A percentile compares a stretch with the other conserved stretches of the same genome.
phyloP scores from a whole-genome alignment of 176 grass and related monocot genomes.

The Bromus sterilis region DNA sequence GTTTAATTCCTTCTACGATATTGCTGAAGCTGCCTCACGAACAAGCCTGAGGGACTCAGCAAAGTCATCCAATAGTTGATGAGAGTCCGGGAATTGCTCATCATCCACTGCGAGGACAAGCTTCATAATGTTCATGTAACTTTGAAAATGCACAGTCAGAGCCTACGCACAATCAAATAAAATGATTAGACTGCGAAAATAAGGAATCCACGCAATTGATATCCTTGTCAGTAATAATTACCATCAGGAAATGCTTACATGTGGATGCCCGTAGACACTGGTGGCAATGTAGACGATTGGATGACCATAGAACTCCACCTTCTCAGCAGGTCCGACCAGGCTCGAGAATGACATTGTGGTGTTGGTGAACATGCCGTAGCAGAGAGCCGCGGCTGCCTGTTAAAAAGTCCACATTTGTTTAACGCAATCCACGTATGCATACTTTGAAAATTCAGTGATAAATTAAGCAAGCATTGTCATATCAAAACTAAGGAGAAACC shows the following conservation, averaged over 20 bases:
- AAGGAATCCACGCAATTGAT: background rate
- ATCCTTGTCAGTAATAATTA: background rate
- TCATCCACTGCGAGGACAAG: constrained; percentile 79
- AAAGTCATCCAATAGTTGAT: constrained; percentile 60
- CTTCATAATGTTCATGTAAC: constrained; percentile 68
- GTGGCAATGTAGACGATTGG: constrained; percentile 72
- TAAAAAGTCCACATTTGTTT: background rate
- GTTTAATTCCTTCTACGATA: background rate
- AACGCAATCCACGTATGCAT: background rate
- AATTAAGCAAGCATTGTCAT: background rate
- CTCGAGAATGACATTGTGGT: constrained; percentile 90
- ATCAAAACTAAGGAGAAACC: background rate
- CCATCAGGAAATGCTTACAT: constrained; percentile 27
- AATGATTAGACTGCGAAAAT: background rate
- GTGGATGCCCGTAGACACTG: constrained; percentile 80
- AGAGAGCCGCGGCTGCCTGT: constrained; percentile 55
- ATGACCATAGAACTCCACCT: constrained; percentile 65
- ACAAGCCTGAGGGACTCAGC: constrained; percentile 61
- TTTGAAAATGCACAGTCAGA: constrained; percentile 78
- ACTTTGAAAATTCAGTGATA: background rate
- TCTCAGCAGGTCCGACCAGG: constrained; percentile 63
- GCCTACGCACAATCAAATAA: constrained; percentile 45
- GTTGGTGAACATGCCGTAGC: constrained; percentile 46
- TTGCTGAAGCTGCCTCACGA: constrained; percentile 33
- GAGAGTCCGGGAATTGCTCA: constrained; percentile 42